Conservation (phyloP, 2,329 filamentous ascomycete genomes). For the Alternaria sp. region DNA sequence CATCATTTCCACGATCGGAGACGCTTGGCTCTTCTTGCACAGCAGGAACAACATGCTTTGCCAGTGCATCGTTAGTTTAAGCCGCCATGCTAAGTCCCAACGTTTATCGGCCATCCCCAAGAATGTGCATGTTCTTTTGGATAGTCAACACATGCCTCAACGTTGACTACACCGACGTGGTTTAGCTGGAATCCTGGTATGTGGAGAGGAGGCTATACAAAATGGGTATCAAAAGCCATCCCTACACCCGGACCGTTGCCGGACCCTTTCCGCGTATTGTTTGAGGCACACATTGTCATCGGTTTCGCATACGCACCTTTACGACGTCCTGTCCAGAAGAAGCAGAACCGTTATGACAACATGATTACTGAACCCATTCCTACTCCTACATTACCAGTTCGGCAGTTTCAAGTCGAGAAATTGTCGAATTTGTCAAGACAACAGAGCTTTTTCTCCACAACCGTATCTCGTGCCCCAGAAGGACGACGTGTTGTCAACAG, state of each 20-base stretch:
- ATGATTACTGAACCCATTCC: slow-evolving; percentile 6
- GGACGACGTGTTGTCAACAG: slow-evolving; percentile 11
- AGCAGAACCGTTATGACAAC: background rate
- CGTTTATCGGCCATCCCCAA: slow-evolving; percentile 1
- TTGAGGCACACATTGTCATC: slow-evolving; percentile 11
- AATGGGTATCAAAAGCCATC: slow-evolving; percentile 12
- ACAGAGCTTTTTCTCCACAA: background rate
- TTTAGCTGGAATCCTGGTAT: background rate
- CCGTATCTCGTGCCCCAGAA: slow-evolving; percentile 2
- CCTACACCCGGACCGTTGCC: background rate
- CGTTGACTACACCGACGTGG: background rate
- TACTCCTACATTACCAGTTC: slow-evolving; percentile 2
- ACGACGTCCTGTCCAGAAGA: slow-evolving; percentile 7
- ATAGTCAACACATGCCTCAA: slow-evolving; percentile 9
- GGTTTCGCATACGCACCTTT: slow-evolving; percentile 12
- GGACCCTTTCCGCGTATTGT: slow-evolving; percentile 14
- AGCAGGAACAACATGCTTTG: slow-evolving; percentile 11
- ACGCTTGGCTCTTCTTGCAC: slow-evolving; percentile 17
- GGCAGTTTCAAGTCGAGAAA: slow-evolving; percentile 6
- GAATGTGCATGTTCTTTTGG: background rate
- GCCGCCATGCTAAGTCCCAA: background rate
- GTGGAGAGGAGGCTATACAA: slow-evolving; percentile 1
- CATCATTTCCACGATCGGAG: slow-evolving; percentile 11
- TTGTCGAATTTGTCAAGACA: slow-evolving; percentile 6
- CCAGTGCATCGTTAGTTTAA: background rate